Evolutionary conservation across 805 yeast species (phyloP).

Genomic region (Pichia eremophila): DNA sequence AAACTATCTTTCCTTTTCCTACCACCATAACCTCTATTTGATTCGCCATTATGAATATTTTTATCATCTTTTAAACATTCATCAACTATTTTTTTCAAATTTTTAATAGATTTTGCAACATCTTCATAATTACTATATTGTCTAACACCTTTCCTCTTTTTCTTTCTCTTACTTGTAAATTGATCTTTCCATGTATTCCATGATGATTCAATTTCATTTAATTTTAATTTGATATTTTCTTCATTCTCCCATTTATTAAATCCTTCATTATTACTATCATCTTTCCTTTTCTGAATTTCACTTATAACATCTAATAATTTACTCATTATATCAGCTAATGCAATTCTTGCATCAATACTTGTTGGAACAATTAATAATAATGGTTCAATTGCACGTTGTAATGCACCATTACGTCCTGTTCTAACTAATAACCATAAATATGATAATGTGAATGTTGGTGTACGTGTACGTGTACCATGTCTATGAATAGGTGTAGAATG

Average conservation of each 20-base stretch:
- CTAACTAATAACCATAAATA: conserved; percentile 5
- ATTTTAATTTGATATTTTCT: neutral
- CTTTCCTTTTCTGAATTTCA: neutral
- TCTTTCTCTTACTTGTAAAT: neutral
- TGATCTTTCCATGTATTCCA: conserved; percentile 8
- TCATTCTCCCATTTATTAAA: neutral
- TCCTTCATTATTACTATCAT: neutral
- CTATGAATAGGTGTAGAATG: conserved; percentile 7
- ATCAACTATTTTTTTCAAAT: neutral
- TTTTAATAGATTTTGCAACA: neutral
- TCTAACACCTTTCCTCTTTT: conserved; percentile 1
- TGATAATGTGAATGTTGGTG: conserved; percentile 6
- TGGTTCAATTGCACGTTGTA: conserved; percentile 7
- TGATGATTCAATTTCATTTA: neutral
- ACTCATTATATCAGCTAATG: conserved; percentile 3
- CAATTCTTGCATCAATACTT: conserved; percentile 6
- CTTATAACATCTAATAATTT: conserved; percentile 1
- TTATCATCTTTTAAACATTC: neutral
- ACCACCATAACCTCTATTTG: neutral
- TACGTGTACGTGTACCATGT: conserved; percentile 4
- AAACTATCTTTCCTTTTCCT: neutral
- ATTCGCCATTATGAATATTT: neutral
- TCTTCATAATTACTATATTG: conserved; percentile 3
- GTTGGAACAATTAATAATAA: conserved; percentile 5
- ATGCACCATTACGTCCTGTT: neutral